Evolutionary conservation across 176 grass and related monocot species (phyloP), one percentile per base, ranked within the genome.

Genomic region (Urochloa ruziziensis): DNA sequence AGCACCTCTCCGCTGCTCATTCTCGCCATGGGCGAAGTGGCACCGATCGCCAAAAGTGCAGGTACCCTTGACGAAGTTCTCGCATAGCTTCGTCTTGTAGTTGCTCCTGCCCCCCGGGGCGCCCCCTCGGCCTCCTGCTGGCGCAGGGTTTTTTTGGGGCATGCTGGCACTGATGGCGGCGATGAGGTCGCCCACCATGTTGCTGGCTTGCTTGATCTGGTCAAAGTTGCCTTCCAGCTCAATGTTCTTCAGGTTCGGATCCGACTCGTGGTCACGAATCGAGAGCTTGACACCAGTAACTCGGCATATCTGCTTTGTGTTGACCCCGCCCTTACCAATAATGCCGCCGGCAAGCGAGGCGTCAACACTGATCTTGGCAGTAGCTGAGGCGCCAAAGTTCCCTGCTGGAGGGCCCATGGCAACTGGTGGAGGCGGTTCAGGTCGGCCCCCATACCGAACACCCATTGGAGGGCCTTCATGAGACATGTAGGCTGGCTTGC

Each of bases 201-300:
- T 66, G 17, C 90, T 94, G 24, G 95, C 95, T 43, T 93, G 90
- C 57, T 94, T 97, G 32, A 97, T 97, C 90, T 97, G 95, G 62
- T 97, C 95, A 10, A 97, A 97, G 24, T 88, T 89, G 18, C 95
- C 95, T 76, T 97, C 95, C 0, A 97, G 92, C 74, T 97, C 95
- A 30, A 97, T 94, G 86, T 97, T 97, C 86, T 91, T 94, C 86
- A 93, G 67, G 68, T 89, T 92, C 0, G 90, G 52, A 49, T 94
- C 82, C 1, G 92, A 83, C 58, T 97, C 92, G 0, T 94, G 90
- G 27, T 97, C 95, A 0, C 90, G 82, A 69, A 97, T 94, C 0
- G 92, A 88, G 59, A 97, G 83, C 84, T 89, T 97, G n/a, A 87
- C 92, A 24, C 92, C 95, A 0, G 95, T 94, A 54, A 89, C 18